A percentile compares a stretch with the other conserved stretches of the same genome.
Evolutionary conservation across 2,329 filamentous ascomycete species (phyloP).

Genomic region (Colletotrichum costaricense): DNA sequence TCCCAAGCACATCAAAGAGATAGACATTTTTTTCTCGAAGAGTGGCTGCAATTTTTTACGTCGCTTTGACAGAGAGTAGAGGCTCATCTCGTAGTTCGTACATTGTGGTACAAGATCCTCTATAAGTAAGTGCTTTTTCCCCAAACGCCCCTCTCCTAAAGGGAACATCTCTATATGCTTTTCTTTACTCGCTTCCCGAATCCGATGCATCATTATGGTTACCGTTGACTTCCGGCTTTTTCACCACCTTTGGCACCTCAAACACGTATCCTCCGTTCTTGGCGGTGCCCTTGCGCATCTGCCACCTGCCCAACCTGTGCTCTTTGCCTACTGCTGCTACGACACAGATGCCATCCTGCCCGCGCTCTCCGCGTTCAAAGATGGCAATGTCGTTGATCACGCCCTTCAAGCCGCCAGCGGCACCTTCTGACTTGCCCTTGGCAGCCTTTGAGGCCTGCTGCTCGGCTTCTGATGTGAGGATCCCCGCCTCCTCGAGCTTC

Average conservation of each 20-base stretch:
- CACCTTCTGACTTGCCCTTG: slow-evolving; percentile 36
- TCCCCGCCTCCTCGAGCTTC: slow-evolving; percentile 78
- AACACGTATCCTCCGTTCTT: slow-evolving; percentile 91
- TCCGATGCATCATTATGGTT: slow-evolving; percentile 42
- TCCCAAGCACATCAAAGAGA: not conserved
- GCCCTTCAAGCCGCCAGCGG: slow-evolving; percentile 61
- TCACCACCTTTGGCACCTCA: slow-evolving; percentile 72
- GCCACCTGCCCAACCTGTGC: slow-evolving; percentile 87
- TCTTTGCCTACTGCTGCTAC: slow-evolving; percentile 90
- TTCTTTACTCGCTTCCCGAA: slow-evolving; percentile 35
- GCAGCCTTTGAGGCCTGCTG: slow-evolving; percentile 28
- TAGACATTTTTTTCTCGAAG: not conserved
- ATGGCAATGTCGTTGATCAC: slow-evolving; percentile 90
- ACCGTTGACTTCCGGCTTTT: slow-evolving; percentile 47
- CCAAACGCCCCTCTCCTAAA: slow-evolving; percentile 7
- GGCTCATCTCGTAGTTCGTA: slow-evolving; percentile 26
- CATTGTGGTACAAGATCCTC: slow-evolving; percentile 33
- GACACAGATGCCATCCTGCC: slow-evolving; percentile 82
- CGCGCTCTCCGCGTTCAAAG: slow-evolving; percentile 84
- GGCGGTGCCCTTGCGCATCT: slow-evolving; percentile 65
- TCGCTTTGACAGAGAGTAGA: slow-evolving; percentile 23
- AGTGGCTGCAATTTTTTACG: slow-evolving; percentile 21
- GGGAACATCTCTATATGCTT: slow-evolving; percentile 24
- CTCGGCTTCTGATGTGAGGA: slow-evolving; percentile 53
- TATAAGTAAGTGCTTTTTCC: slow-evolving; percentile 7